Base-by-base conservation (phyloP, 805 yeast species). In the Teunomyces atbi region DNA sequence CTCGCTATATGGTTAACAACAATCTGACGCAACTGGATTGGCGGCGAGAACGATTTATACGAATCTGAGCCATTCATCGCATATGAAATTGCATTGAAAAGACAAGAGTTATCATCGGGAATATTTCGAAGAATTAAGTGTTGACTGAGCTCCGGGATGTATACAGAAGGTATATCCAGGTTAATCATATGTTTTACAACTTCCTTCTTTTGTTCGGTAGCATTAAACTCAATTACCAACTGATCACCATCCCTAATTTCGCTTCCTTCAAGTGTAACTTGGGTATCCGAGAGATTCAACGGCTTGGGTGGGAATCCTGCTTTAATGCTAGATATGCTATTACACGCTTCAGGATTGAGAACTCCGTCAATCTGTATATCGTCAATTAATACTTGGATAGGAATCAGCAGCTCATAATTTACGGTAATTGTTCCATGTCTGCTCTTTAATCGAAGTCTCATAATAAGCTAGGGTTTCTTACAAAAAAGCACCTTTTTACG, bases 81-180 rank as follows among this genome's bases (percentile, higher is more conserved):
- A 54, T 79, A 81, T 1, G 82, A 71, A 1, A 86, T 70, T 0
- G 91, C 74, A 54, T 85, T 80, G 66, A 86, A 86, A 45, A 86
- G 64, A 58, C 95, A 86, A 6, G 92, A 84, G 59, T 86, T 86
- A 61, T 86, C 92, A 58, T 86, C 90, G 0, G 87, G 84, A 46
- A 85, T 79, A 42, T 77, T 75, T 23, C 87, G 74, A 6, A 84
- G 66, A 6, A 76, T 71, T 15, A 82, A 55, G 42, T 65, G 65
- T 5, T 68, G 63, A 15, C 65, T 55, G 15, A 49, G 27, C n/a
- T 51, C 50, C 2, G 45, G 49, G 5, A 62, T 48, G 42, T 45
- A 54, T 1, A 60, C 62, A 13, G 60, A 38, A 1, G 72, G 68
- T 4, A 68, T 65, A 12, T 58, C 60, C 20, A 18, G 26, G 32